Base-by-base conservation (phyloP, 495 filamentous ascomycete genomes). In the Aspergillus ostianus region DNA sequence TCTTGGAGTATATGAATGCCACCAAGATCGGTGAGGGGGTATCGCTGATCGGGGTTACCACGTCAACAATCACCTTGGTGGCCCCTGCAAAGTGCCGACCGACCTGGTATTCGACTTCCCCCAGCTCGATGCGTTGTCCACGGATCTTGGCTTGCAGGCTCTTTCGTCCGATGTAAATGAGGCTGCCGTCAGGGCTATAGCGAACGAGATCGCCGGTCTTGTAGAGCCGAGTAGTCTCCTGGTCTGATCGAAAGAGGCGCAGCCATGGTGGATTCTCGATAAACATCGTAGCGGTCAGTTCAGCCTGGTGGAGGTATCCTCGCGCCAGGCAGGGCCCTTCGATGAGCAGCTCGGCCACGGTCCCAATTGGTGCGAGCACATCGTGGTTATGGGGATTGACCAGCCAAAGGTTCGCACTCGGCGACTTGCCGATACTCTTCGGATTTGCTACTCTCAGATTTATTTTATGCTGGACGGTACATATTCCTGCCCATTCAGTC, bases 321-420 rank as follows among this genome's bases (percentile, higher is more conserved):
- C 81, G 77, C 54, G 85, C 70, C 12, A 92, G 82, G 64, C 91
- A 86, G 27, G 86, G 84, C 0, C 90, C 90, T 13, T 89, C 88
- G 64, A 91, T 89, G 57, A 84, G 86, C 18, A 92, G 73, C 69
- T 93, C 90, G 13, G 89, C 90, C 23, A 88, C 70, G 48, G 77
- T 83, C n/a, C 90, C 89, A 23, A 84, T 57, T 0, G 82, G 80
- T 15, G 74, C 63, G 5, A 87, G 73, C 1, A 62, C 60, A 41
- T 83, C 64, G 46, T 78, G 73, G 61, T 84, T 79, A 0, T 87
- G 88, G 0, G 87, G 90, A 54, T 90, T 91, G 13, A 70, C 68
- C 12, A 85, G 71, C 83, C 84, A 86, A 18, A n/a, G 20, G n/a
- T 15, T 30, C 4, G n/a, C 12, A 18, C 15, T 45, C 2, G 29